Percentiles rank a stretch among this genome's conserved stretches.
These are phyloP conservation scores for Xylaria polymorpha DNA, from an alignment of 2,329 filamentous ascomycete genomes.

Conservation along the genomic window DNA sequence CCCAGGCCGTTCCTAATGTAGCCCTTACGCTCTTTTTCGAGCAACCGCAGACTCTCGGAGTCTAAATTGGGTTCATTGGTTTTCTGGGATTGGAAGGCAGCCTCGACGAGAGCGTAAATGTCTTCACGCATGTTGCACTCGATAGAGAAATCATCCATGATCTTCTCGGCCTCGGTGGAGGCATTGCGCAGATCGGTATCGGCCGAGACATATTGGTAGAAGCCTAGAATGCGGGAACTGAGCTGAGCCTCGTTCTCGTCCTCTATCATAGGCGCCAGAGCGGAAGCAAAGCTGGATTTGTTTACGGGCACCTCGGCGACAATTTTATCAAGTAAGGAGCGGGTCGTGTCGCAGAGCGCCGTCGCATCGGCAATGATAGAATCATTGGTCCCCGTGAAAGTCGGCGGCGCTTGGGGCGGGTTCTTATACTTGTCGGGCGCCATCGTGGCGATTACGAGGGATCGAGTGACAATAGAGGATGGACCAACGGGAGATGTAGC, in stretches of 20 bases:
- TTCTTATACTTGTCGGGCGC: slow-evolving; percentile 74
- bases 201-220: slow-evolving; percentile 82
- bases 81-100: slow-evolving; percentile 67
- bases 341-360: slow-evolving; percentile 70
- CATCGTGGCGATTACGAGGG: slow-evolving; percentile 68
- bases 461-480: slow-evolving; percentile 41
- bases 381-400: slow-evolving; percentile 79
- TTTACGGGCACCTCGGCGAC: slow-evolving; percentile 68
- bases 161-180: slow-evolving; percentile 78
- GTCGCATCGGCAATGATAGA: slow-evolving; percentile 75
- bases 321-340: slow-evolving; percentile 73
- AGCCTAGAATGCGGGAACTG: slow-evolving; percentile 74
- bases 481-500: slow-evolving; percentile 44
- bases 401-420: slow-evolving; percentile 81
- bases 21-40: slow-evolving; percentile 81
- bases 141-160: slow-evolving; percentile 81
- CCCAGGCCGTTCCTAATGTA: slow-evolving; percentile 82
- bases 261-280: slow-evolving; percentile 73
- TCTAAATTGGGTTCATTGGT: slow-evolving; percentile 67
- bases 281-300: slow-evolving; percentile 65
- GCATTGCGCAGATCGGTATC: slow-evolving; percentile 77
- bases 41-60: slow-evolving; percentile 74
- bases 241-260: slow-evolving; percentile 75
- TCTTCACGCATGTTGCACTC: slow-evolving; percentile 86
- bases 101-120: slow-evolving; percentile 75